Evolutionary conservation across 345 rosid species (phyloP).

Genomic region (Citrus sinensis): DNA sequence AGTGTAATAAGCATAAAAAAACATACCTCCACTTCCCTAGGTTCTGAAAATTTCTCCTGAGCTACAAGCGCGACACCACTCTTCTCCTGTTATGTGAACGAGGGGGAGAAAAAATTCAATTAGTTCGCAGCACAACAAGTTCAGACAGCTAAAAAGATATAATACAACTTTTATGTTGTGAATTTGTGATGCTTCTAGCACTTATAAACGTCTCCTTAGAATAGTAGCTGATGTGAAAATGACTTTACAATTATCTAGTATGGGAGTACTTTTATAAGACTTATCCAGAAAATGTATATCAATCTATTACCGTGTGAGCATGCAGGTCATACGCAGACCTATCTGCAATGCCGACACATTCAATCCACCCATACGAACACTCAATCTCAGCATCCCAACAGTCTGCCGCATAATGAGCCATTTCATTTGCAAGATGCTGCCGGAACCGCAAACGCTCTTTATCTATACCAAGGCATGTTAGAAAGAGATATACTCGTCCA

Average conservation of each 20-base stretch:
- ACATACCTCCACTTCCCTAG: no score
- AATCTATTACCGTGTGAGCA: constrained; percentile 69
- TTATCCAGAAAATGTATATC: not conserved
- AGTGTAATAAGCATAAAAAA: no score
- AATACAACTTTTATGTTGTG: not conserved
- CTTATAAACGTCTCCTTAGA: not conserved
- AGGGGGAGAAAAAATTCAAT: not conserved
- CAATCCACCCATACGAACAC: constrained; percentile 92
- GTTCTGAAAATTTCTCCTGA: no score
- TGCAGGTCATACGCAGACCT: constrained; percentile 85
- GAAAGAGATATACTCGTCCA: constrained; percentile 91
- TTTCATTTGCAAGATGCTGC: constrained; percentile 96
- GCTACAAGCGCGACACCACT: no score
- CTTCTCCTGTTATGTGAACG: no score
- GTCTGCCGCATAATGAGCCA: constrained; percentile 99
- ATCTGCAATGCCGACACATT: constrained; percentile 98
- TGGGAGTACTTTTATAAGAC: not conserved
- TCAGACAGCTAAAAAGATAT: not conserved
- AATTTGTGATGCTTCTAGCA: not conserved
- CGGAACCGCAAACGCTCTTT: constrained; percentile 76
- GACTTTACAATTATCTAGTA: not conserved
- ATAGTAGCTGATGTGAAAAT: not conserved
- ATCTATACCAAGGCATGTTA: constrained; percentile 76
- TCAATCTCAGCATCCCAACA: constrained; percentile 99
- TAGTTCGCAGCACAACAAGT: not conserved